Conservation (phyloP, 140 eudicot genomes). For the Flaveria floridana region DNA sequence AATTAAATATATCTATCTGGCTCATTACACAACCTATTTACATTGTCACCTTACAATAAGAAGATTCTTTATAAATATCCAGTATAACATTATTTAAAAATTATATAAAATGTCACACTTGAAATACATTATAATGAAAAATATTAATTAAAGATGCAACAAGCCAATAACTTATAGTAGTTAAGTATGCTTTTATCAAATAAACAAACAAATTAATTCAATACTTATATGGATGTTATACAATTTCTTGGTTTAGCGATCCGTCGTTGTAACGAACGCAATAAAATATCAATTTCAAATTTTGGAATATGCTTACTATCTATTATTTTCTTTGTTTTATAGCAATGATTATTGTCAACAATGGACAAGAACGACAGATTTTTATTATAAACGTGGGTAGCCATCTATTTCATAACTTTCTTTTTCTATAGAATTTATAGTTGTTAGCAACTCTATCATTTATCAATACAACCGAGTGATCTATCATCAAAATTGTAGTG, state of each 20-base stretch:
- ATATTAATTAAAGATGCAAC: background rate
- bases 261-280: no score
- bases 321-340: slow-evolving; percentile 12
- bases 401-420: background rate
- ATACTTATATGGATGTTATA: background rate
- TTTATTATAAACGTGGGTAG: background rate
- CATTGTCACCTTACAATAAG: background rate
- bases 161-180: background rate
- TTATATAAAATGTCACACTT: background rate
- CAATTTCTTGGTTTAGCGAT: no score
- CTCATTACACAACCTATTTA: background rate
- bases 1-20: background rate
- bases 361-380: background rate
- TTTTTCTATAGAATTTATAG: background rate
- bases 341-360: slow-evolving; percentile 3
- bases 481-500: background rate
- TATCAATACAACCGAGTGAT: background rate
- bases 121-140: background rate
- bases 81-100: background rate
- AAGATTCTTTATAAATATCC: background rate
- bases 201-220: background rate
- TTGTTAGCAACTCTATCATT: background rate
- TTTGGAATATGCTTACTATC: no score
- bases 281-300: background rate
- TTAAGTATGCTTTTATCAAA: background rate